Base-by-base conservation (phyloP, 352 stramenopile species). In the Phytophthora chlamydospora region DNA sequence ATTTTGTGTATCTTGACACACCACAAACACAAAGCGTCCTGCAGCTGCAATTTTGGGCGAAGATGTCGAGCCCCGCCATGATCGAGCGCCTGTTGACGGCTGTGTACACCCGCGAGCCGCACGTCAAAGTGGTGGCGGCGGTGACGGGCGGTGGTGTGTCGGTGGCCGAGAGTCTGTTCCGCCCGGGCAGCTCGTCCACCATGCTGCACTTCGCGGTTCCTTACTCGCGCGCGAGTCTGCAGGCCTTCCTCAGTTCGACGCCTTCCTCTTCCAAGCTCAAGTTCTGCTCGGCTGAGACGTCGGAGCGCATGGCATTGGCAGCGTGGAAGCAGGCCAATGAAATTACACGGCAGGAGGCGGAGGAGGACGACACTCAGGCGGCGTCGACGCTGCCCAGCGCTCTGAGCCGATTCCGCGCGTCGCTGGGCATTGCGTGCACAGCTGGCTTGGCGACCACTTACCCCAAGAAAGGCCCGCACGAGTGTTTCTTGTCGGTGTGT, bases 401-500 rank as follows among this genome's bases (percentile, higher is more conserved):
- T 21, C 53, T 87, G 29, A 46, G 51, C 21, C 68, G 70, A 11
- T 90, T 84, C 31, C 66, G 56, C 2, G 24, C 46, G 6, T 69
- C 71, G 11, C 36, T 93, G 11, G 85, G 88, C 3, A 75, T 96
- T 27, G 85, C 73, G 2, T 95, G 85, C 60, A 90, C 85, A 1
- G 88, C 84, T 38, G 80, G 80, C 38, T 56, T 96, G 7, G 78
- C 78, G 40, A 89, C 80, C 2, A 86, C 75, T 29, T 83, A 88
- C 38, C 66, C 72, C 14, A 86, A 88, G 24, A 75, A 78, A 27
- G 85, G 85, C 0, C 62, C 72, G 12, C 80, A 93, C 45, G 76
- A 91, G 54, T 85, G 71, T 32, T 93, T 95, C 44, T 48, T 91
- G 46, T 89, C 81, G 12, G 60, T 91, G 5, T 90, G 80, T 29